These are phyloP conservation scores for Helicostylum pulchrum DNA, from an alignment of 192 early-diverging fungal species.

Conservation along the genomic window DNA sequence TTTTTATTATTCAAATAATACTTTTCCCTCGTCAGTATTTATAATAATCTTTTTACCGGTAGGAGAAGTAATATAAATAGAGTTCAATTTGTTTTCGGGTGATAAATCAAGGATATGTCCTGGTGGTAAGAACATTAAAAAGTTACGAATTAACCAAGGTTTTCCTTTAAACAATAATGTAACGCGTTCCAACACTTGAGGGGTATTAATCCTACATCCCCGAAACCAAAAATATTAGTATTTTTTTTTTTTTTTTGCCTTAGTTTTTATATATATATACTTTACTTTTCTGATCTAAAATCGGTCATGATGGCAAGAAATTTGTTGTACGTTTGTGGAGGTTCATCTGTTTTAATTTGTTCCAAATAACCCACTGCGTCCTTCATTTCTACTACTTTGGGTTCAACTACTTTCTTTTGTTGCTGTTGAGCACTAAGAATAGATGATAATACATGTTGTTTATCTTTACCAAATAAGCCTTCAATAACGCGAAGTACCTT, in stretches of 20 bases:
- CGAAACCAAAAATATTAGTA: background rate
- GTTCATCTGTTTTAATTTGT: slow-evolving; percentile 10
- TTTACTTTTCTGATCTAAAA: slow-evolving; percentile 31
- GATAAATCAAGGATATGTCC: slow-evolving; percentile 21
- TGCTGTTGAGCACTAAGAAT: background rate
- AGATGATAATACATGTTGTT: background rate
- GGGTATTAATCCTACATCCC: slow-evolving; percentile 25
- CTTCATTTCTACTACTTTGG: slow-evolving; percentile 11
- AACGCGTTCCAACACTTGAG: slow-evolving; percentile 28
- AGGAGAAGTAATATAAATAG: slow-evolving; percentile 25
- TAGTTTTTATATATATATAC: background rate
- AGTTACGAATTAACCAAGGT: slow-evolving; percentile 27
- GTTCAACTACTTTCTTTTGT: background rate
- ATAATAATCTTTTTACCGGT: slow-evolving; percentile 22
- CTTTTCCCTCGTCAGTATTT: slow-evolving; percentile 11
- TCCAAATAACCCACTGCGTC: slow-evolving; percentile 31
- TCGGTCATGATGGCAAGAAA: slow-evolving; percentile 30
- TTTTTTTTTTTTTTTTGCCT: background rate
- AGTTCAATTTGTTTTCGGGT: slow-evolving; percentile 18
- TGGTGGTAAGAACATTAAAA: slow-evolving; percentile 32
- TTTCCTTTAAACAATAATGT: slow-evolving; percentile 28
- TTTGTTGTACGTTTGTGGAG: slow-evolving; percentile 15
- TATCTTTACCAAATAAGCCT: slow-evolving; percentile 20
- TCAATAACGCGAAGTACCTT: slow-evolving; percentile 10
- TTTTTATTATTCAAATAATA: background rate